Percentiles rank a stretch among this genome's conserved stretches.
Evolutionary conservation across 2,329 filamentous ascomycete genomes (phyloP).

Genomic region (Fonsecaea monophora): DNA sequence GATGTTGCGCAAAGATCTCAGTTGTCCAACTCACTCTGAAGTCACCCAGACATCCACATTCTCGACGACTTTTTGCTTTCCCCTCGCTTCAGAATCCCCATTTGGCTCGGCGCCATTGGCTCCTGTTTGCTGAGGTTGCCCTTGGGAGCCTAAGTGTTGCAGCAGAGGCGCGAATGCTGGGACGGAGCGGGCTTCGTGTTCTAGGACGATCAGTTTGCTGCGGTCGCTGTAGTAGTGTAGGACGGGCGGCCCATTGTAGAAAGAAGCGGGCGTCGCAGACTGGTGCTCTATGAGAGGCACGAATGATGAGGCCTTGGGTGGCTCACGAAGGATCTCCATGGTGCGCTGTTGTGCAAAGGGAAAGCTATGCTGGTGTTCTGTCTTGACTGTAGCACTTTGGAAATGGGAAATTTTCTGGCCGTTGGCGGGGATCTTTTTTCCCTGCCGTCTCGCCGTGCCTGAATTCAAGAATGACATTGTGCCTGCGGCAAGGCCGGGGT

Average conservation of each 20-base stretch:
- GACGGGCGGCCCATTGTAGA: conserved; percentile 55
- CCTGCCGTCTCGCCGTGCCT: background rate
- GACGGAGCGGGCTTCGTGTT: conserved; percentile 48
- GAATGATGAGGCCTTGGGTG: conserved; percentile 51
- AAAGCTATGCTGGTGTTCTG: conserved; percentile 2
- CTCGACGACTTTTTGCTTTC: conserved; percentile 45
- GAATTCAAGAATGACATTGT: background rate
- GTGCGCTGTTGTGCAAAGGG: background rate
- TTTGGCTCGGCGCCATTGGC: conserved; percentile 34
- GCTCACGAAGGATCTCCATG: conserved; percentile 53
- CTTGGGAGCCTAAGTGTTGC: conserved; percentile 17
- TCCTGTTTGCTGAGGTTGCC: conserved; percentile 14
- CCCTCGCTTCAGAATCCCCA: conserved; percentile 26
- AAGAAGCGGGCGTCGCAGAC: conserved; percentile 56
- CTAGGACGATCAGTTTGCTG: conserved; percentile 53
- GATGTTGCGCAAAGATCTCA: conserved; percentile 14
- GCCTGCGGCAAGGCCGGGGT: background rate
- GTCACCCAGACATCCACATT: conserved; percentile 56
- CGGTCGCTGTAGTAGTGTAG: conserved; percentile 55
- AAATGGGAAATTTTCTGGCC: conserved; percentile 3
- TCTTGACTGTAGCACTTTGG: no score
- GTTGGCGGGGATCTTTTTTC: background rate
- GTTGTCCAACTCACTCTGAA: conserved; percentile 49
- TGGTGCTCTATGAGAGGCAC: conserved; percentile 55
- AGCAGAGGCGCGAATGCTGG: conserved; percentile 43